Base-by-base conservation (phyloP, 129 eudicot species). In the Tanacetum coccineum region DNA sequence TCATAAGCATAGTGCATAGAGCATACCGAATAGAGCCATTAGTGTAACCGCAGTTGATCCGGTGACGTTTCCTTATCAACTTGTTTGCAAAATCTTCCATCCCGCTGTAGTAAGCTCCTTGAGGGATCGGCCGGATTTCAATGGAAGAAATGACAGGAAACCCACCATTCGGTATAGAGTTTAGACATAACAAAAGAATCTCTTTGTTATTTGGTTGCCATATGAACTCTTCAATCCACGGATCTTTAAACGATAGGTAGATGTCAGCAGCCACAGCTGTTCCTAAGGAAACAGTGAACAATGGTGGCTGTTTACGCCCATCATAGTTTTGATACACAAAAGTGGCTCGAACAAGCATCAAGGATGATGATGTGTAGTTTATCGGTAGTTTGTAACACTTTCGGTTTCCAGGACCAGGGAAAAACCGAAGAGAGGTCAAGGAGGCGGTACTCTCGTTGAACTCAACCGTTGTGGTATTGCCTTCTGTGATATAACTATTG, bases 321-420 rank as follows among this genome's bases (percentile, higher is more conserved):
- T 92, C 98, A 54, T 92, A 92, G 81, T 92, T 92, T 70, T 75
- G 84, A 74, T 92, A 92, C 76, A 84, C 81, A 47, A 88, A 92
- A 40, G 67, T 74, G 3, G 82, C 68, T 54, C 98, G 80, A 25
- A 92, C 75, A 58, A 88, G 96, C 60, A 83, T 72, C 66, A 75
- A 61, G 5, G 96, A 80, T 25, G 95, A 76, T 2, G 48, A 52
- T 39, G 74, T 28, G 65, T 85, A 73, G 54, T 52, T 74, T 49
- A 80, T 18, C 6, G 98, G 96, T 25, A 92, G 70, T 77, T 72
- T 81, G 53, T 92, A 92, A 70, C 98, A 92, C 26, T 92, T 85
- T 49, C 95, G 72, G 4, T 66, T 77, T 56, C 39, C 67, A 8
- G 89, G 66, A 15, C 88, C 84, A 0, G 96, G 96, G 81, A 92